These are phyloP conservation scores for Ochetophila trinervis DNA, from an alignment of 306 rosid species.

Conservation along the genomic window DNA sequence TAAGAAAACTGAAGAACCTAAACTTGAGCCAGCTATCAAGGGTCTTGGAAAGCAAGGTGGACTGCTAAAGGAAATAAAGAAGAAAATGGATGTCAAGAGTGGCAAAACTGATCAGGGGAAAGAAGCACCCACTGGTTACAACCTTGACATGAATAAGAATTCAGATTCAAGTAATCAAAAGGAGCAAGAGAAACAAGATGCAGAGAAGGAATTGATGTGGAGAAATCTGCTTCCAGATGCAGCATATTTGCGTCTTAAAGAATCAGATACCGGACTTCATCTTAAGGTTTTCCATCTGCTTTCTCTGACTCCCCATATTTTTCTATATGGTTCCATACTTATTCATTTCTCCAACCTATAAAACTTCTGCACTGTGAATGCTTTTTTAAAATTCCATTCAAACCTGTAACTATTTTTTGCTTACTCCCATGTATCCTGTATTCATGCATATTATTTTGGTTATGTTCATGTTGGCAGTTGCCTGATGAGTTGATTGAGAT, in stretches of 20 bases:
- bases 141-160: conserved; percentile 36
- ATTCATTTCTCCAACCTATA: conserved; percentile 1
- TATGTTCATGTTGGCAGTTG: conserved; percentile 50
- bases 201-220: conserved; percentile 72
- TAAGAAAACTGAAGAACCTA: conserved; percentile 65
- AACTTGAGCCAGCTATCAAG: conserved; percentile 79
- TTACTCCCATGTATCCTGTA: conserved; percentile 10
- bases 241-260: conserved; percentile 83
- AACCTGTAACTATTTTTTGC: not conserved
- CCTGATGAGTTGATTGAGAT: conserved; percentile 90
- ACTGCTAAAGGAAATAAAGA: conserved; percentile 83
- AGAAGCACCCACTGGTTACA: conserved; percentile 40
- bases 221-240: conserved; percentile 74
- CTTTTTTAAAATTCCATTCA: not conserved
- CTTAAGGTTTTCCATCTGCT: conserved; percentile 53
- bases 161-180: conserved; percentile 49
- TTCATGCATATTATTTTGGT: conserved; percentile 17
- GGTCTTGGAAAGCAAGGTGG: conserved; percentile 99
- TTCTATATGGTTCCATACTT: conserved; percentile 6
- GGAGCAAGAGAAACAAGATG: conserved; percentile 57
- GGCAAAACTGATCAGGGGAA: conserved; percentile 62
- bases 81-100: conserved; percentile 61
- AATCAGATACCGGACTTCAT: conserved; percentile 88
- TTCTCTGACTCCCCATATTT: conserved; percentile 18
- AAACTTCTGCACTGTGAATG: conserved; percentile 13